Percentiles rank a stretch among this genome's conserved stretches.
phyloP scores from a whole-genome alignment of 2,329 filamentous ascomycete genomes.

The Ascomycota sp. region DNA sequence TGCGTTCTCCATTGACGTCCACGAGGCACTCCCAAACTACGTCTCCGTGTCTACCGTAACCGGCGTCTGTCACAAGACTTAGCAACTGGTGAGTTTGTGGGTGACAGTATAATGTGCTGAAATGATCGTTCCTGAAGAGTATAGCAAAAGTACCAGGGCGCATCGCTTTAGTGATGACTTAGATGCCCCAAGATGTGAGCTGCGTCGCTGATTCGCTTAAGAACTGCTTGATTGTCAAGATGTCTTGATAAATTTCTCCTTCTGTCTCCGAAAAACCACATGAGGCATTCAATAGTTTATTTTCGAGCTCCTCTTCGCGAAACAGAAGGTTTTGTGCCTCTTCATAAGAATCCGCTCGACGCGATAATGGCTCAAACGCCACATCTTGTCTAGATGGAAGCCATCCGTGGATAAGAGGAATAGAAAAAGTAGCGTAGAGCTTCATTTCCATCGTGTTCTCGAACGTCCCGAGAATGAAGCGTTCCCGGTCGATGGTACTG shows the following conservation, averaged over 20 bases:
- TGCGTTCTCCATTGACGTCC: conserved; percentile 65
- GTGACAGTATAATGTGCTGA: conserved; percentile 82
- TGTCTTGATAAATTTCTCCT: conserved; percentile 63
- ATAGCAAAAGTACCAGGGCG: conserved; percentile 68
- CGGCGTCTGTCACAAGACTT: conserved; percentile 79
- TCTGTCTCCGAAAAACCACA: conserved; percentile 47
- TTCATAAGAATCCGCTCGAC: conserved; percentile 70
- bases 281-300: conserved; percentile 34
- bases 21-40: conserved; percentile 90
- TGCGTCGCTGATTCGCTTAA: conserved; percentile 68
- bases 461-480: conserved; percentile 48
- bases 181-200: conserved; percentile 61
- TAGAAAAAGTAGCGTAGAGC: conserved; percentile 74
- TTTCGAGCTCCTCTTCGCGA: conserved; percentile 70
- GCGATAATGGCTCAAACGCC: conserved; percentile 47
- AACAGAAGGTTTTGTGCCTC: conserved; percentile 82
- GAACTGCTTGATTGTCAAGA: conserved; percentile 67
- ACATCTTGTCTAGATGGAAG: conserved; percentile 47
- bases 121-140: conserved; percentile 92
- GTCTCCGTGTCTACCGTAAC: conserved; percentile 72
- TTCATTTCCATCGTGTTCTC: conserved; percentile 73
- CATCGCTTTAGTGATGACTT: conserved; percentile 50
- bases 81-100: conserved; percentile 56
- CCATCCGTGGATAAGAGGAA: conserved; percentile 90
- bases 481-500: conserved; percentile 26